A percentile compares a stretch with the other conserved stretches of the same genome.
Conservation (phyloP, 179 eudicot species). For the Spergularia azorica region DNA sequence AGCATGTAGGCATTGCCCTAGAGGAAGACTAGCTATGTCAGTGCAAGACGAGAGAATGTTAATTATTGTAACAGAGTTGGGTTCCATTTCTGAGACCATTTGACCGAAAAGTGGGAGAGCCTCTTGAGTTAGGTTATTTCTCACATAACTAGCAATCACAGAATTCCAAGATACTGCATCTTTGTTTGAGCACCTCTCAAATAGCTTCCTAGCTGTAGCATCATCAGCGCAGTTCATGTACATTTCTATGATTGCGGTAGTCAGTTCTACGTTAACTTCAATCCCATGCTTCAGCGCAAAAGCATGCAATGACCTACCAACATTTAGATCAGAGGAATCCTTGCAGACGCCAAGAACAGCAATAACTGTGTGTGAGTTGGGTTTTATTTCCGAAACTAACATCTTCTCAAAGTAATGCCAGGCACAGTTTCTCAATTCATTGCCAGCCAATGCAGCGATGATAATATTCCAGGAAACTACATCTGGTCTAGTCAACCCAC, state of each 20-base stretch:
- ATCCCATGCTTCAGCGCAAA: slow-evolving; percentile 38
- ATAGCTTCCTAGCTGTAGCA: slow-evolving; percentile 36
- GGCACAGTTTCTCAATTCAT: slow-evolving; percentile 33
- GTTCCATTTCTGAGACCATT: slow-evolving; percentile 40
- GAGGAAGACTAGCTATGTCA: slow-evolving; percentile 41
- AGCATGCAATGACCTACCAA: slow-evolving; percentile 48
- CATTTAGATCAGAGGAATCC: slow-evolving; percentile 21
- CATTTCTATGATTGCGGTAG: slow-evolving; percentile 50
- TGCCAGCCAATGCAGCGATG: slow-evolving; percentile 35
- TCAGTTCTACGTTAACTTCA: slow-evolving; percentile 34
- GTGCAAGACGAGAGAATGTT: slow-evolving; percentile 45
- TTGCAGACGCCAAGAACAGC: slow-evolving; percentile 43
- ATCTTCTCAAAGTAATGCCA: slow-evolving; percentile 42
- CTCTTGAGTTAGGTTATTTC: slow-evolving; percentile 30
- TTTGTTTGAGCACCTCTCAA: slow-evolving; percentile 38
- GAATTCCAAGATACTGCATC: slow-evolving; percentile 54
- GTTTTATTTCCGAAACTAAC: slow-evolving; percentile 31
- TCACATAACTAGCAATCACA: slow-evolving; percentile 40
- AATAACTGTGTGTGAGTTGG: slow-evolving; percentile 47
- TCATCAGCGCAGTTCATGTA: slow-evolving; percentile 48
- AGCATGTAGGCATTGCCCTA: slow-evolving; percentile 51
- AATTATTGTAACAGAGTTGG: slow-evolving; percentile 41
- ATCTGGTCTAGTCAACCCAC: slow-evolving; percentile 27
- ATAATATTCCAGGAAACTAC: slow-evolving; percentile 45
- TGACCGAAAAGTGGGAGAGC: slow-evolving; percentile 35